These are phyloP conservation scores for Calonectria multiphialidica DNA, from an alignment of 2,329 filamentous ascomycete genomes.

Conservation along the genomic window DNA sequence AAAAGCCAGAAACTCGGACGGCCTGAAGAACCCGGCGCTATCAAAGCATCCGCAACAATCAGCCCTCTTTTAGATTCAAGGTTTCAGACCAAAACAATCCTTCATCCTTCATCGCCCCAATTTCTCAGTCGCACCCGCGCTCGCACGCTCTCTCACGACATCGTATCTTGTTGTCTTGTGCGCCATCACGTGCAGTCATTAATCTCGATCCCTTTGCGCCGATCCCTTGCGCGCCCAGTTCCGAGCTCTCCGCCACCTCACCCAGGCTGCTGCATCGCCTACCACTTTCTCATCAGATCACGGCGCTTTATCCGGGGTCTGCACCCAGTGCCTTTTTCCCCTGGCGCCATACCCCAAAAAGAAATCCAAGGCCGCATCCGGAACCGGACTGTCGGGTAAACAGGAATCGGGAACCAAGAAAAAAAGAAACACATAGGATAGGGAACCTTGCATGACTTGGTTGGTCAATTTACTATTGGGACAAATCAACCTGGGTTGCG, in stretches of 20 bases:
- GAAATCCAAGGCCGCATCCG: background rate
- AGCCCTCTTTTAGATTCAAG: conserved; percentile 7
- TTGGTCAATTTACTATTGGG: background rate
- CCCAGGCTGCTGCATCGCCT: background rate
- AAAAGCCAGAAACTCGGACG: background rate
- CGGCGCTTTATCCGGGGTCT: conserved; percentile 8
- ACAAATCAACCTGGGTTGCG: background rate
- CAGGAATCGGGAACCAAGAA: background rate
- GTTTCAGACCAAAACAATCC: conserved; percentile 1
- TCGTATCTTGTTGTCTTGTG: background rate
- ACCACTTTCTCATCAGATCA: conserved; percentile 3
- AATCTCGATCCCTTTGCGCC: conserved; percentile 7
- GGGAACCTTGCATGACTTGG: conserved; percentile 1
- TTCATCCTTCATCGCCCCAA: background rate
- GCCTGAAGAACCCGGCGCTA: background rate
- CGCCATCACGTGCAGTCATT: conserved; percentile 16
- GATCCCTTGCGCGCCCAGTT: background rate
- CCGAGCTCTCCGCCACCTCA: conserved; percentile 8
- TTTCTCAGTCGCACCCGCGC: background rate
- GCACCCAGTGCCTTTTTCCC: background rate
- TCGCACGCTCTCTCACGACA: background rate
- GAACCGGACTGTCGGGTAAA: background rate
- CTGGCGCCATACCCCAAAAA: conserved; percentile 2
- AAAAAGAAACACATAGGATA: background rate
- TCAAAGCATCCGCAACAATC: conserved; percentile 1